Conservation (phyloP, 1,284 basidiomycete genomes). For the Trichosporon sp. region DNA sequence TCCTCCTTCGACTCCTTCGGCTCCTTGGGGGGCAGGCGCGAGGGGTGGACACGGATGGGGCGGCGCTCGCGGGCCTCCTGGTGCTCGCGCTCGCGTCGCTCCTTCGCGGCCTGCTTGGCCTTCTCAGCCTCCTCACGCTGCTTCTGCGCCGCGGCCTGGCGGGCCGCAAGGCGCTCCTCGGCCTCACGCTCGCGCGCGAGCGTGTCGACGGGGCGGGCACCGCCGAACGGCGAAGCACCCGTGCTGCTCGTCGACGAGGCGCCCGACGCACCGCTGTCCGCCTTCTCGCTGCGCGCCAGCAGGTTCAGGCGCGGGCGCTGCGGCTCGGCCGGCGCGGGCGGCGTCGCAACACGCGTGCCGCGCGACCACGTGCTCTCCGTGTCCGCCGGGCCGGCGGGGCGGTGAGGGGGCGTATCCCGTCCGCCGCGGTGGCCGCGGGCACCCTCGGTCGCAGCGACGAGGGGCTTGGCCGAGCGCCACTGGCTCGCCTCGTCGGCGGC, state of each 20-base stretch:
- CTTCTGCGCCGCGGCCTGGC: conserved; percentile 23
- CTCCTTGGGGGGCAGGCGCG: conserved; percentile 18
- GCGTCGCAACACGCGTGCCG: conserved; percentile 53
- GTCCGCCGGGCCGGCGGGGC: conserved; percentile 52
- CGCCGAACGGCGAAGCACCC: conserved; percentile 74
- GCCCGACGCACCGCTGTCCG: conserved; percentile 52
- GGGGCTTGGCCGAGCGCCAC: conserved; percentile 50
- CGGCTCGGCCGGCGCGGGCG: conserved; percentile 72
- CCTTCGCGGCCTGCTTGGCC: conserved; percentile 20
- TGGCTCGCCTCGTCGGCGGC: conserved; percentile 51
- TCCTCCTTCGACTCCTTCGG: conserved; percentile 11
- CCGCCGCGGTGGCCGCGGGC: conserved; percentile 11
- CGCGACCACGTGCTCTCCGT: conserved; percentile 59
- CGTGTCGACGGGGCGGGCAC: conserved; percentile 84
- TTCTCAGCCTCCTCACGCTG: conserved; percentile 38
- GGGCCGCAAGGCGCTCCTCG: conserved; percentile 21
- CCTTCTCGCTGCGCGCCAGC: conserved; percentile 57
- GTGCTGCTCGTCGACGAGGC: conserved; percentile 42
- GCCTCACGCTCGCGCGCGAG: conserved; percentile 63
- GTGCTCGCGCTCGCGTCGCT: conserved; percentile 10
- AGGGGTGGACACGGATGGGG: conserved; percentile 23
- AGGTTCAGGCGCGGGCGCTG: conserved; percentile 75
- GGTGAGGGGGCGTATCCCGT: conserved; percentile 33
- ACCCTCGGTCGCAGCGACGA: conserved; percentile 18
- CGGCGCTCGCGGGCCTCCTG: conserved; percentile 18